Base-by-base conservation (phyloP, 140 eudicot species). In the Senecio squalidus region DNA sequence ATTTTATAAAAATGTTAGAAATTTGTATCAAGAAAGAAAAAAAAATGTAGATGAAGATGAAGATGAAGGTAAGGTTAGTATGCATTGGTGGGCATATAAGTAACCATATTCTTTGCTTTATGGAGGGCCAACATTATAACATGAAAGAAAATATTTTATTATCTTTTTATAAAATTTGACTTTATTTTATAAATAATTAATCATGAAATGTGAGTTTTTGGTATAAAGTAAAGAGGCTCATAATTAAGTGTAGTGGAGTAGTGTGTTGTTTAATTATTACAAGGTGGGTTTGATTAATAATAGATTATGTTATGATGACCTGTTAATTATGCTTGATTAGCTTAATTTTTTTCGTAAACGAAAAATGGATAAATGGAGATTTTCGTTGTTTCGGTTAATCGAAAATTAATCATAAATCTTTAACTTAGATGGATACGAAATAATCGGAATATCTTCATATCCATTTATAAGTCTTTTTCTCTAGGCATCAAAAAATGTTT, bases 221-320 rank as follows among this genome's bases (percentile, higher is more conserved):
- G 38, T 24, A 4, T 11, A 41, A 62, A 63, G 44, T 57, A 25
- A 45, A 45, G 60, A 55, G 36, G 56, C 9, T 45, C 66, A 63
- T 71, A 18, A 71, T 71, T 15, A 71, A 54, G 66, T 39, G 9
- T 61, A 30, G 70, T 70, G 76, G 76, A 70, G 69, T 41, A 52
- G 64, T 70, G 76, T 70, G 76, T 61, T 70, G 76, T n/a, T 53
- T 53, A 70, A 70, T 70, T 24, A 70, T 38, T 38, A 55, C 52
- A 36, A 51, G 34, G 50, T 45, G 66, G 41, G 14, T 46, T 59
- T 70, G 26, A 61, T 50, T 70, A 70, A 61, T 70, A 62, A 70
- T 70, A 53, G 69, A 60, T 11, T 52, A 47, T 47, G 21, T 38
- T 69, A 58, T 59, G 54, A 60, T 69, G 69, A 60, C 2, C 16